These are phyloP conservation scores for Davidsoniella australis DNA, from an alignment of 2,329 filamentous ascomycete genomes.

Conservation along the genomic window DNA sequence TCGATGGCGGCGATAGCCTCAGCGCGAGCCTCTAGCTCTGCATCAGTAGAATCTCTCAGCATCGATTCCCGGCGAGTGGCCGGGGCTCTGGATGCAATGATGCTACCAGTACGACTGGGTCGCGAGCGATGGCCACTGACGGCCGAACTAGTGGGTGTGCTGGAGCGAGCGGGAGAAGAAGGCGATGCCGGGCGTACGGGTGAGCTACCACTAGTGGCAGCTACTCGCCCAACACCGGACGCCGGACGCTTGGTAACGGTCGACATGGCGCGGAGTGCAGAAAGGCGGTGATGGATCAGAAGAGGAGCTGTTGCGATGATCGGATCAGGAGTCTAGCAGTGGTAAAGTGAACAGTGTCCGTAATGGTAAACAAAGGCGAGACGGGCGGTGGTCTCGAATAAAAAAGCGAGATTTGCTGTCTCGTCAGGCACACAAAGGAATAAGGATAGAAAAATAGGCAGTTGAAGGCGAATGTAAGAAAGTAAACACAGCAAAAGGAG, in stretches of 20 bases:
- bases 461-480: neutral
- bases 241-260: slow-evolving; percentile 11
- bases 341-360: neutral
- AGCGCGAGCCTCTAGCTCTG: slow-evolving; percentile 57
- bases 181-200: slow-evolving; percentile 20
- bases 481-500: slow-evolving; percentile 1
- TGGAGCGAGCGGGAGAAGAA: slow-evolving; percentile 23
- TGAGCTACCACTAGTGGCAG: slow-evolving; percentile 22
- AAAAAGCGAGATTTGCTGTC: neutral
- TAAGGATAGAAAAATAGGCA: neutral
- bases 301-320: neutral
- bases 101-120: slow-evolving; percentile 44
- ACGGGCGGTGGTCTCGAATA: neutral
- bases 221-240: slow-evolving; percentile 10
- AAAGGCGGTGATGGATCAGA: neutral
- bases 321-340: neutral
- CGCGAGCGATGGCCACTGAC: slow-evolving; percentile 31
- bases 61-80: slow-evolving; percentile 40
- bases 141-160: slow-evolving; percentile 13
- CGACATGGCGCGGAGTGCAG: slow-evolving; percentile 6
- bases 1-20: slow-evolving; percentile 66
- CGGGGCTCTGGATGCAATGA: slow-evolving; percentile 57
- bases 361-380: neutral
- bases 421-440: too few relatives aligned
- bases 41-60: slow-evolving; percentile 25